Evolutionary conservation across 2,329 filamentous ascomycete species (phyloP).

Genomic region (Nemania sp.): DNA sequence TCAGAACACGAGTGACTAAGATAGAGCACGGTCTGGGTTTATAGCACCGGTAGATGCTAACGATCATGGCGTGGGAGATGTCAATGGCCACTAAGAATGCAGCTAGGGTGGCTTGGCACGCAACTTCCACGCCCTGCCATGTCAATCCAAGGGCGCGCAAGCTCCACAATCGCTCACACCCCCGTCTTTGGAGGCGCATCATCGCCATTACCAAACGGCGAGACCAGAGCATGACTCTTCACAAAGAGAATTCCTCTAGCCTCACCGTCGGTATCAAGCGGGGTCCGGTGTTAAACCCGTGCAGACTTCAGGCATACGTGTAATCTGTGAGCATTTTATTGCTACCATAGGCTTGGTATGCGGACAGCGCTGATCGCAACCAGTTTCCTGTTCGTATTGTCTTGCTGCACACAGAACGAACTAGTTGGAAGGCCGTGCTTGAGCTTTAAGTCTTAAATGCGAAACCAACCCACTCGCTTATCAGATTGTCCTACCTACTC

Average conservation of each 20-base stretch:
- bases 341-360: background rate
- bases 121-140: constrained; percentile 32
- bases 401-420: constrained; percentile 1
- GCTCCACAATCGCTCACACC: constrained; percentile 38
- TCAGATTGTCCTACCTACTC: background rate
- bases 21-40: no score
- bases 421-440: background rate
- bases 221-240: constrained; percentile 21
- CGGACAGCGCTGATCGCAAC: constrained; percentile 16
- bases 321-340: background rate
- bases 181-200: background rate
- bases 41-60: background rate
- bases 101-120: constrained; percentile 11
- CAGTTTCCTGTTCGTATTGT: constrained; percentile 5
- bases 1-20: no score
- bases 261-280: background rate
- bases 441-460: constrained; percentile 5
- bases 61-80: background rate
- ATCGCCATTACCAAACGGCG: background rate
- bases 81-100: constrained; percentile 4
- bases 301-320: no score
- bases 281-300: background rate
- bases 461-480: constrained; percentile 14
- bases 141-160: constrained; percentile 47
- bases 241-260: background rate